Base-by-base conservation (phyloP, 1,139 yeast species). In the Hansenula lynferdii region DNA sequence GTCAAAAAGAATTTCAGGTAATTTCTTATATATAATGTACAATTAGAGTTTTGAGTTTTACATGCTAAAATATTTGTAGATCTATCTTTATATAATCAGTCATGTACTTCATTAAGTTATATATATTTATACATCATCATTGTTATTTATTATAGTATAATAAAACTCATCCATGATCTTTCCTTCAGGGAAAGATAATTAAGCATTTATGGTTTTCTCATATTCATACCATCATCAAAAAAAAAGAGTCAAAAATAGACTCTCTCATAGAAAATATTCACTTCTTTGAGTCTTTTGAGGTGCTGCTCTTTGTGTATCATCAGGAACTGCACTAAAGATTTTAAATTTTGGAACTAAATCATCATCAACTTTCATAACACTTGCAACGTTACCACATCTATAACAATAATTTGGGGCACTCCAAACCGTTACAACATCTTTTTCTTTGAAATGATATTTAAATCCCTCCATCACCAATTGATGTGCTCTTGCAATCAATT, bases 381-480 rank as follows among this genome's bases (percentile, higher is more conserved):
- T 85, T 32, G 98, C 98, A 39, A 92, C 97, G 60, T 92, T 92
- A 39, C 98, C 98, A 65, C 98, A 92, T 55, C 98, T 73, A 61
- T 92, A 92, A 65, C 98, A 92, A 65, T 92, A 92, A 60, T 92
- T 92, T 31, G 98, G 98, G 15, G 98, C 98, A 17, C 94, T 81
- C 94, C 97, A 92, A 29, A 92, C 97, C 1, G 97, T 92, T 20
- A 92, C 98, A 37, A 92, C 96, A 52, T 87, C 96, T 53, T 87
- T 87, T 53, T 90, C 96, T 42, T 85, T 84, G 63, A 92, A 92
- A 68, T 90, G 97, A 60, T 89, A 92, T 54, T 92, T 78, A 69
- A 87, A 92, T 8, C 98, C 98, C 61, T 92, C 98, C 97, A 92
- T 94, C 12, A 92, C 98, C 58, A 92, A 75, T 62, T 92, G 98